A percentile compares a stretch with the other conserved stretches of the same genome.
phyloP scores from a whole-genome alignment of 768 basidiomycete species.

The Phylloporus sp. region DNA sequence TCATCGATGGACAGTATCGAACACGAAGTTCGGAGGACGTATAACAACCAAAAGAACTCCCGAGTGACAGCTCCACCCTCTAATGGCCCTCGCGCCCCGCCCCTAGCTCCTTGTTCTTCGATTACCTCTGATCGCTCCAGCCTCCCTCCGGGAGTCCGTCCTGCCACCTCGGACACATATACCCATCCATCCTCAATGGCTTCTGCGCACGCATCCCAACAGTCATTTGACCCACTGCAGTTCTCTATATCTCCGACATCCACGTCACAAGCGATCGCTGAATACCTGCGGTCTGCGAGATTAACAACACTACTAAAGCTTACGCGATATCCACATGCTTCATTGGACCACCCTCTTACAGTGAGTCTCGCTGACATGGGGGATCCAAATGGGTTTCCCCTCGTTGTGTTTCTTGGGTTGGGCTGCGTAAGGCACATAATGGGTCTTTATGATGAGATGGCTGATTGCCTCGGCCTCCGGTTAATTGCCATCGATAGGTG shows the following conservation, averaged over 20 bases:
- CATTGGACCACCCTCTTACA: constrained; percentile 65
- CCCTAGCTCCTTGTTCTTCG: constrained; percentile 35
- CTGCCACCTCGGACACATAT: constrained; percentile 48
- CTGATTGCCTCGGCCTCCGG: constrained; percentile 77
- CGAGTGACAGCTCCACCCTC: constrained; percentile 35
- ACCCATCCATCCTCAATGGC: constrained; percentile 45
- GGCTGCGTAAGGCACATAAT: constrained; percentile 94
- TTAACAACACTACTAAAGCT: constrained; percentile 80
- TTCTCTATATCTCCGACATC: constrained; percentile 47
- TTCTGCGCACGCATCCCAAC: constrained; percentile 21
- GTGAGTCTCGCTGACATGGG: constrained; percentile 96
- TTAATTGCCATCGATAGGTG: constrained; percentile 93
- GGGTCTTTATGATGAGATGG: constrained; percentile 96
- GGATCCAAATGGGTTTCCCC: constrained; percentile 75
- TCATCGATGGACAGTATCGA: constrained; percentile 88
- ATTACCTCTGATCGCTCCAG: constrained; percentile 55
- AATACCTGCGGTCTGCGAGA: constrained; percentile 82
- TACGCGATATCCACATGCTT: constrained; percentile 76
- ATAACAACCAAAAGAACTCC: constrained; percentile 51
- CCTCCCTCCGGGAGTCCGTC: constrained; percentile 25
- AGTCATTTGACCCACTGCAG: constrained; percentile 25
- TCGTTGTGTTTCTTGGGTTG: constrained; percentile 89
- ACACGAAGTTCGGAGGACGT: constrained; percentile 70
- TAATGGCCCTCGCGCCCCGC: constrained; percentile 38
- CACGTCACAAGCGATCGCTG: constrained; percentile 71